Base-by-base conservation (phyloP, 2,329 filamentous ascomycete species). In the Sporothrix inflata region DNA sequence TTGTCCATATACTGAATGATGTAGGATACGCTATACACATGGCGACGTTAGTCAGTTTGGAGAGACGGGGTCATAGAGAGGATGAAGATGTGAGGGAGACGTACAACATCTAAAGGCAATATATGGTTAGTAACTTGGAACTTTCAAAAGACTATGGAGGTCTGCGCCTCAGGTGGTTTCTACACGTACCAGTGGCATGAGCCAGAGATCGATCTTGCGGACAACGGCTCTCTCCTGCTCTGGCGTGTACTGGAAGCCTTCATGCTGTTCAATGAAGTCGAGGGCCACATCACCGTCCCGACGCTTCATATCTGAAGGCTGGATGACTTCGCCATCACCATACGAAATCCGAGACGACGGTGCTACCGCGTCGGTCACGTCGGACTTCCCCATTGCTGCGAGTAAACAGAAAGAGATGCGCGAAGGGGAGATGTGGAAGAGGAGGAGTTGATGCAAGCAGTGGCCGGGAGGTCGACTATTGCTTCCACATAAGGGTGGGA, bases 1-100 rank as follows among this genome's bases (percentile, higher is more conserved):
- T 79, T 79, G 69, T 79, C 78, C 49, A 81, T 77, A 72, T 80
- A 80, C 60, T 77, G 78, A 63, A 81, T 74, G 75, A 79, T 79
- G 69, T 80, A 80, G 1, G 73, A 73, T 16, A 73, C 45, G 34
- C 42, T 45, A 45, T 45, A 16, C 42, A 45, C 42, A 45, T 16
- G 42, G 42, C 3, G 42, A 45, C 14, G 42, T 45, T 45, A 45
- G 42, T 16, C 14, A 4, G 42, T 45, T 11, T 45, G 42, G 42
- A 49, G 47, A 49, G 47, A 49, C 16, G 47, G 47, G 19, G 12
- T 49, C 12, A 7, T 49, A n/a, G 19, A 34, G 30, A 34, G 47
- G 47, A n/a, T 49, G 11, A 49, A n/a, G 19, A 49, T 19, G 16
- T 7, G 16, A 49, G 6, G 19, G 19, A 49, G 16, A 49, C 47